Evolutionary conservation across 2,329 filamentous ascomycete genomes (phyloP).

Genomic region (Sporothrix pseudoabietina): DNA sequence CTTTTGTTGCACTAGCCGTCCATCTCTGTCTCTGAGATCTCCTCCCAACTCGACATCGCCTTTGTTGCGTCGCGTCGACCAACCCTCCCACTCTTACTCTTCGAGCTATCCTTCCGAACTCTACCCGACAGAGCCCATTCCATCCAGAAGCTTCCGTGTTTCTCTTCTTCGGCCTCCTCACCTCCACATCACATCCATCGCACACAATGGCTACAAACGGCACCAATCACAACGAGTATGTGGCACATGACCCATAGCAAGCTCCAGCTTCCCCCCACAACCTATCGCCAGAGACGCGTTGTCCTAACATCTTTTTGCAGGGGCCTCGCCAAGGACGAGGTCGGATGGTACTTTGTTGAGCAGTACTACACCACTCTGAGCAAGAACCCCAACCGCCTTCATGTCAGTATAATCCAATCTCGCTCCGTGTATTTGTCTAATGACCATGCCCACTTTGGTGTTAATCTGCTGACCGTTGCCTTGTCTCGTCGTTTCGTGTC

Average conservation of each 20-base stretch:
- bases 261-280: not conserved
- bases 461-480: conserved; percentile 11
- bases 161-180: not conserved
- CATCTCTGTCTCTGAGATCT: conserved; percentile 12
- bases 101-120: not conserved
- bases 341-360: conserved; percentile 99
- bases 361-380: conserved; percentile 98
- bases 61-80: conserved; percentile 16
- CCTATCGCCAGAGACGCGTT: not conserved
- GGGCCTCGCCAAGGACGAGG: conserved; percentile 79
- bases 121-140: not conserved
- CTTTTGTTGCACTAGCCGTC: conserved; percentile 9
- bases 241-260: not conserved
- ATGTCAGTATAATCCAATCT: conserved; percentile 53
- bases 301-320: conserved; percentile 40
- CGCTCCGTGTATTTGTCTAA: not conserved
- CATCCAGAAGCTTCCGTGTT: conserved; percentile 6
- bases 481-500: conserved; percentile 28
- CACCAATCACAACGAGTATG: conserved; percentile 28
- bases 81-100: not conserved
- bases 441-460: not conserved
- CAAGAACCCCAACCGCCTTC: conserved; percentile 90
- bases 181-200: conserved; percentile 1
- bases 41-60: not conserved
- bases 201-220: conserved; percentile 32